Percentiles rank a stretch among this genome's conserved stretches.
phyloP scores from a whole-genome alignment of 257 asterid genomes.

The Solanum arcanum region DNA sequence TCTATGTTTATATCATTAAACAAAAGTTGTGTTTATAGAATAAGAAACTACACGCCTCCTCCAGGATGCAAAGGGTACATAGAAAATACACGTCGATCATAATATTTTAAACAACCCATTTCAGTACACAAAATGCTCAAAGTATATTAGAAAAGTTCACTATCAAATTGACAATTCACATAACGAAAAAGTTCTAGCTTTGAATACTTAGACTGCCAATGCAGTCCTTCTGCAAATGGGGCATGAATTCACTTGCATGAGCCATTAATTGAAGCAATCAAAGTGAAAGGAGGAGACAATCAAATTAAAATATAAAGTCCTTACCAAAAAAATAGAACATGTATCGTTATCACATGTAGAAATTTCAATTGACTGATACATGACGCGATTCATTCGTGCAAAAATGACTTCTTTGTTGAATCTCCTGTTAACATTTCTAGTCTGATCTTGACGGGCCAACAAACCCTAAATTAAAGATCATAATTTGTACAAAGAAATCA shows the following conservation, averaged over 20 bases:
- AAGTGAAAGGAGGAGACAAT: neutral
- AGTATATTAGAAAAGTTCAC: neutral
- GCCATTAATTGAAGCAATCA: neutral
- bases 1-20: too few species aligned
- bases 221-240: neutral
- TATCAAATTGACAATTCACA: neutral
- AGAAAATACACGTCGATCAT: slow-evolving; percentile 79
- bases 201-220: neutral
- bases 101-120: slow-evolving; percentile 67
- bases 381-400: neutral
- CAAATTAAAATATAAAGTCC: neutral
- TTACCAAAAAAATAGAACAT: neutral
- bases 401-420: too few species aligned
- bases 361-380: neutral
- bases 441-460: too few species aligned
- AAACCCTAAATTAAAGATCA: too few species aligned
- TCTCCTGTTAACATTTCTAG: too few species aligned
- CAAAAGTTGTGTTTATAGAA: too few species aligned
- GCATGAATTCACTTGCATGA: neutral
- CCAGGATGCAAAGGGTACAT: slow-evolving; percentile 83
- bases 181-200: neutral
- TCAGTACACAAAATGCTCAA: neutral
- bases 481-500: too few species aligned
- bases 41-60: slow-evolving; percentile 43
- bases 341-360: neutral